Conservation (phyloP, 805 yeast genomes). For the Monosporozyma servazzii region DNA sequence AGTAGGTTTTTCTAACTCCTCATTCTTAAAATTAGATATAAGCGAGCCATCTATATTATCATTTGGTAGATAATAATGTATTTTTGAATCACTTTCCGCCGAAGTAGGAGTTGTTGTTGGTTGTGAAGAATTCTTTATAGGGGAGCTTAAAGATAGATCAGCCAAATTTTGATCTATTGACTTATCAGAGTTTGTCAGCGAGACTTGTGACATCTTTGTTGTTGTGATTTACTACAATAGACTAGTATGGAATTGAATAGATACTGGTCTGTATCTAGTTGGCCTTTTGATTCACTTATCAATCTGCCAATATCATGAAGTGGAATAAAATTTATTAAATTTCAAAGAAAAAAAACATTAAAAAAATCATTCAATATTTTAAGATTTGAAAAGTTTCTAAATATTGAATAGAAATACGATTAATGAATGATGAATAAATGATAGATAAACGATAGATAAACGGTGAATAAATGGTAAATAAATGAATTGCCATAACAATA, state of each 20-base stretch:
- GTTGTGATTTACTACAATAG: background rate
- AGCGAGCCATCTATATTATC: background rate
- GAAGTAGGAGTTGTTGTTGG: background rate
- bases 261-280: background rate
- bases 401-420: too few relatives aligned
- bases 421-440: too few relatives aligned
- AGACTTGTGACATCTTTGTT: background rate
- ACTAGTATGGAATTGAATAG: background rate
- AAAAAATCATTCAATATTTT: background rate
- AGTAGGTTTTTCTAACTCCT: background rate
- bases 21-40: background rate
- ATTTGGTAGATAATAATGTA: background rate
- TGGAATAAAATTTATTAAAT: background rate
- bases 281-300: background rate
- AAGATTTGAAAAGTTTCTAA: background rate
- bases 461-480: too few relatives aligned
- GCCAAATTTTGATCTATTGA: conserved; percentile 6
- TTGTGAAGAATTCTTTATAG: background rate
- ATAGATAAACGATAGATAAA: too few relatives aligned
- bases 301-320: background rate
- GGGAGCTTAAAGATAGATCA: conserved; percentile 4
- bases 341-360: too few relatives aligned
- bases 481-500: too few relatives aligned
- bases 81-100: background rate
- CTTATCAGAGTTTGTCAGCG: background rate